These are phyloP conservation scores for Citrullus mucosospermus DNA, from an alignment of 306 rosid species.

Conservation along the genomic window DNA sequence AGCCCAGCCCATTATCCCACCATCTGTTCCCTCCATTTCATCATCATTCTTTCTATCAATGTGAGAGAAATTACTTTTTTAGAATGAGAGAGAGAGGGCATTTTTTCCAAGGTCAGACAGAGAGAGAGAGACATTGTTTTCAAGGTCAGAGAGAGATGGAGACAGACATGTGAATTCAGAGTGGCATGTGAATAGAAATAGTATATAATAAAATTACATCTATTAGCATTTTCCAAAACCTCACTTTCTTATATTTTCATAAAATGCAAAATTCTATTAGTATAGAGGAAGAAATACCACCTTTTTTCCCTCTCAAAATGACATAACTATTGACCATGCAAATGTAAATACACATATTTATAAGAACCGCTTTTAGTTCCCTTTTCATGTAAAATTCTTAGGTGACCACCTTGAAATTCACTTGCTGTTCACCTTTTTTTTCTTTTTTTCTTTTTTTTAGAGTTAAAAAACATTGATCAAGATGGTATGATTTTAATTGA, in stretches of 20 bases:
- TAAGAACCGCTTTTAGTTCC: not conserved
- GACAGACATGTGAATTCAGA: not conserved
- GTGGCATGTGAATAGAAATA: not conserved
- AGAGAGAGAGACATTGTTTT: not conserved
- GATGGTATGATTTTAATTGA: no score
- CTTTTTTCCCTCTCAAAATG: not conserved
- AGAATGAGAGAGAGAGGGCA: not conserved
- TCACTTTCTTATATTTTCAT: not conserved
- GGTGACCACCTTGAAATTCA: no score
- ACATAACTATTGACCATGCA: not conserved
- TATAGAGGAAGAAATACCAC: not conserved
- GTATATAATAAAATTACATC: not conserved
- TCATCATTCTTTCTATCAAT: not conserved
- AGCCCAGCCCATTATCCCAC: conserved; percentile 6
- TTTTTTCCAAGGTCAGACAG: not conserved
- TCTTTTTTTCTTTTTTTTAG: no score
- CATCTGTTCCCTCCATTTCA: not conserved
- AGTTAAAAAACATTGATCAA: no score
- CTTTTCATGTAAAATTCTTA: no score
- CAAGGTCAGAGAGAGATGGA: not conserved
- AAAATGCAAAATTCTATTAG: not conserved
- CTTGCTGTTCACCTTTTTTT: no score
- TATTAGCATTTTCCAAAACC: not conserved
- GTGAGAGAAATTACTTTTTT: not conserved
- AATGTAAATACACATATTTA: not conserved